Evolutionary conservation across 148 eudicot genomes (phyloP), one percentile per base, ranked within the genome.

Genomic region (Cornus kousa): DNA sequence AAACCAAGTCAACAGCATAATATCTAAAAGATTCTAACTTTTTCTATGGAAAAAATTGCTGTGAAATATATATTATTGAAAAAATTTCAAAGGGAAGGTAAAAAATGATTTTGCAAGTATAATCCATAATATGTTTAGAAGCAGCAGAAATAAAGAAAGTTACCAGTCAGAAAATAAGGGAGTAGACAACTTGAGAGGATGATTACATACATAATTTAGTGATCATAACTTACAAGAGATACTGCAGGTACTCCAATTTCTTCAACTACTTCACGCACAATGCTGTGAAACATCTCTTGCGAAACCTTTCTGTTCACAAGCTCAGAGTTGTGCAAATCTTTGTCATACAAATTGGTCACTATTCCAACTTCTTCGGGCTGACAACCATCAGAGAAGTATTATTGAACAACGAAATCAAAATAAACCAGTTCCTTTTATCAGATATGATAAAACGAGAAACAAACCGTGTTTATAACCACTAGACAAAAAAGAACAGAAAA

Each of bases 281-380:
- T 94, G 82, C 98, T 97, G 81, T 88, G 90, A 84, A 94, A 97
- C 99, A 97, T 97, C 88, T 97, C 99, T 73, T 87, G 87, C 65
- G 95, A 88, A 81, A 94, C 85, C 81, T 77, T 88, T 70, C 40
- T 78, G 62, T 85, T 87, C 48, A 84, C 62, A 55, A 70, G 70
- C 64, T 87, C 83, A 35, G 77, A 22, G 67, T 84, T 83, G 60
- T 59, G 43, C 68, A 19, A 65, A 67, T 81, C 87, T 57, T 76
- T 64, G 59, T 66, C 81, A 77, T 4, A 67, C 10, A 71, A 76
- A 87, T 89, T 91, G 74, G 89, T 85, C 55, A 11, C 59, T 72
- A 92, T 86, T 70, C 91, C 92, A 79, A 89, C 86, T 88, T 90
- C 98, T 81, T 91, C 80, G 5, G 99, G 99, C 98, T 96, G 94